phyloP scores from a whole-genome alignment of 2,329 filamentous ascomycete genomes.

The Botrytis fabae region DNA sequence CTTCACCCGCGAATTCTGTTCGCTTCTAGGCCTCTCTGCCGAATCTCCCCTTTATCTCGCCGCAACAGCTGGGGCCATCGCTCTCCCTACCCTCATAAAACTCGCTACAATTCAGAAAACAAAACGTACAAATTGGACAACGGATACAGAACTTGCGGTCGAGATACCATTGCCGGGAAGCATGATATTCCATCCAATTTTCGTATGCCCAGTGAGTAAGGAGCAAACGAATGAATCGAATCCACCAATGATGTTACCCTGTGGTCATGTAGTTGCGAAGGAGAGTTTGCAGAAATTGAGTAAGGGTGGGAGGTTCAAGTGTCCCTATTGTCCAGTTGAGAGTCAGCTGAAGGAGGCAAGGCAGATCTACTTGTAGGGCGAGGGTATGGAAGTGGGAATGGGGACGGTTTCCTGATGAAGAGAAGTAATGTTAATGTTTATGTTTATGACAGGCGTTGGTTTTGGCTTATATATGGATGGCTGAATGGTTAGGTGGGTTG shows the following conservation, averaged over 20 bases:
- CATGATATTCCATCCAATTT: constrained; percentile 88
- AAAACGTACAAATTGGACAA: constrained; percentile 93
- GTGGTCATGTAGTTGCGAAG: constrained; percentile 88
- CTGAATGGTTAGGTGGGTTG: not conserved
- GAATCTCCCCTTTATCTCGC: constrained; percentile 93
- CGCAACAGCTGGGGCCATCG: constrained; percentile 87
- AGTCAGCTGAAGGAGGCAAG: constrained; percentile 72
- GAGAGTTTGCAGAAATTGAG: constrained; percentile 79
- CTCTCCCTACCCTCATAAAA: constrained; percentile 85
- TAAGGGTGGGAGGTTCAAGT: constrained; percentile 84
- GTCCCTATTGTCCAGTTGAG: constrained; percentile 91
- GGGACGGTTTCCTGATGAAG: not conserved
- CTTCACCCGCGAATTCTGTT: constrained; percentile 94
- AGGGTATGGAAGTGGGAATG: not conserved
- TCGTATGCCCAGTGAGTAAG: constrained; percentile 95
- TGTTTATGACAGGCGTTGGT: not conserved
- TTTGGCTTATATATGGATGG: not conserved
- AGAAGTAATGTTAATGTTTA: not conserved
- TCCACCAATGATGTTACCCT: constrained; percentile 95
- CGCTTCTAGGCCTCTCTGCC: constrained; percentile 81
- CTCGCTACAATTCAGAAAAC: constrained; percentile 83
- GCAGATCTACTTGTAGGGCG: constrained; percentile 37
- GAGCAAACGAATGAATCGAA: constrained; percentile 93
- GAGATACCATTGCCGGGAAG: constrained; percentile 60
- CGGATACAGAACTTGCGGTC: constrained; percentile 83